A percentile compares a stretch with the other conserved stretches of the same genome.
phyloP scores from a whole-genome alignment of 495 filamentous ascomycete genomes.

The Podospora comata region DNA sequence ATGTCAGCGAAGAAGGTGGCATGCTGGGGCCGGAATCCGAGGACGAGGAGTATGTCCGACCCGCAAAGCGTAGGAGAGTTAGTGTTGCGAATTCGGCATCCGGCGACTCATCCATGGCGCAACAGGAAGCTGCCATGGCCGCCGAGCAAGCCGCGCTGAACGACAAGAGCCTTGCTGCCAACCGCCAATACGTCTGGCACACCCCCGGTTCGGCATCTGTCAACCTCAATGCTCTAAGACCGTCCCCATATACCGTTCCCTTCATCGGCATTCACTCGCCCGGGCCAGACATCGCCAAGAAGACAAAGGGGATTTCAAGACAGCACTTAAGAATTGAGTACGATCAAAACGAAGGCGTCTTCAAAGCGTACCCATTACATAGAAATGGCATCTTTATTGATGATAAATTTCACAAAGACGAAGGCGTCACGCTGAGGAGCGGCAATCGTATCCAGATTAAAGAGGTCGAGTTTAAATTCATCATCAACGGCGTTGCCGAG shows the following conservation, averaged over 20 bases:
- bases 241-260: slow-evolving; percentile 62
- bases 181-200: slow-evolving; percentile 50
- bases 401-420: slow-evolving; percentile 62
- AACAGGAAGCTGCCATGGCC: slow-evolving; percentile 8
- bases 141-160: slow-evolving; percentile 21
- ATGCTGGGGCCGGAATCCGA: slow-evolving; percentile 52
- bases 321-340: slow-evolving; percentile 81
- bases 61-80: slow-evolving; percentile 39
- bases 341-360: slow-evolving; percentile 68
- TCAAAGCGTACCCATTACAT: slow-evolving; percentile 77
- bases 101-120: slow-evolving; percentile 18
- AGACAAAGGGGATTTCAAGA: slow-evolving; percentile 74
- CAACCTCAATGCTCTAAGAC: slow-evolving; percentile 49
- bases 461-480: slow-evolving; percentile 67
- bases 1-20: slow-evolving; percentile 51
- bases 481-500: slow-evolving; percentile 67
- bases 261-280: slow-evolving; percentile 80
- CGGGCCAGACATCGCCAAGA: slow-evolving; percentile 53
- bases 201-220: slow-evolving; percentile 49
- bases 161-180: slow-evolving; percentile 34
- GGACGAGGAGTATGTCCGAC: slow-evolving; percentile 38
- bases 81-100: slow-evolving; percentile 26
- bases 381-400: slow-evolving; percentile 85
- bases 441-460: slow-evolving; percentile 77
- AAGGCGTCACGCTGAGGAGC: slow-evolving; percentile 63